These are phyloP conservation scores for Gastrolobium villosum DNA, from an alignment of 306 rosid species.

Conservation along the genomic window DNA sequence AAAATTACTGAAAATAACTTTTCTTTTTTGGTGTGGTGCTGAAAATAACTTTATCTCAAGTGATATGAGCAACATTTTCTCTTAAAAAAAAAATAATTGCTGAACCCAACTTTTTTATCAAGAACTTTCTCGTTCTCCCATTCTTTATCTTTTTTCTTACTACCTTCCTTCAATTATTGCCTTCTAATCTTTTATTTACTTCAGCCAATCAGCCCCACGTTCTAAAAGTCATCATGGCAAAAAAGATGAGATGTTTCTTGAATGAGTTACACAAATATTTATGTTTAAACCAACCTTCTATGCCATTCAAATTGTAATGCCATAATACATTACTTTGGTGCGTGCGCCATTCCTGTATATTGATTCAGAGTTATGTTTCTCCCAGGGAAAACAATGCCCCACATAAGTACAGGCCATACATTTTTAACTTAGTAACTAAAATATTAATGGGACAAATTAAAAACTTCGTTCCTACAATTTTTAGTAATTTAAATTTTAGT, in stretches of 20 bases:
- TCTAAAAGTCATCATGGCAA: constrained; percentile 44
- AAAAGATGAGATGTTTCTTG: constrained; percentile 18
- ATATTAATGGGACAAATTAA: not conserved
- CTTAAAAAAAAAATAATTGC: not conserved
- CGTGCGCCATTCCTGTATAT: not conserved
- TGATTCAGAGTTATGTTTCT: constrained; percentile 25
- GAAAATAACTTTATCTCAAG: too few species aligned
- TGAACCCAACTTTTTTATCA: not conserved
- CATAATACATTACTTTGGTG: not conserved
- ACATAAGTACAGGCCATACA: not conserved
- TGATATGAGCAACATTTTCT: too few species aligned
- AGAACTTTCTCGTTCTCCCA: constrained; percentile 44
- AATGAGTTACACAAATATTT: constrained; percentile 22
- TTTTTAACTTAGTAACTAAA: not conserved
- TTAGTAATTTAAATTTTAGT: too few species aligned
- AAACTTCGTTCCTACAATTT: too few species aligned
- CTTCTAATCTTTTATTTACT: constrained; percentile 41
- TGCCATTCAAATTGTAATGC: constrained; percentile 14
- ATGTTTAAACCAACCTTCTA: constrained; percentile 42
- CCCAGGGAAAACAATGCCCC: not conserved
- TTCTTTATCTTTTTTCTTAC: not conserved
- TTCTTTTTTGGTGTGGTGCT: too few species aligned
- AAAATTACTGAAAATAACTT: too few species aligned
- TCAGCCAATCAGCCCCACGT: constrained; percentile 45
- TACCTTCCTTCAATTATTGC: constrained; percentile 49